Evolutionary conservation across 768 basidiomycete genomes (phyloP).

Genomic region (Termitomyces heimii): DNA sequence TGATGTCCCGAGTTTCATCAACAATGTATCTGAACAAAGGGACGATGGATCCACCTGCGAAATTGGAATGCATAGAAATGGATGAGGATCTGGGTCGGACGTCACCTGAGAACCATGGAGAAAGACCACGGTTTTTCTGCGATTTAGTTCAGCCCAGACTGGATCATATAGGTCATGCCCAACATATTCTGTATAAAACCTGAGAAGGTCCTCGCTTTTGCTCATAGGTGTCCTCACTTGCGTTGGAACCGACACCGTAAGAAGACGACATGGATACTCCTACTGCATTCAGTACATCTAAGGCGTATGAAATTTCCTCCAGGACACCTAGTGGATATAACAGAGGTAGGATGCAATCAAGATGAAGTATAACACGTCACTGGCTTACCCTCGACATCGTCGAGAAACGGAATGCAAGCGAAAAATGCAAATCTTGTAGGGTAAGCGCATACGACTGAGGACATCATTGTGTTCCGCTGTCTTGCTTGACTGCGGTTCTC

Average conservation of each 20-base stretch:
- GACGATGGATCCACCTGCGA: conserved; percentile 42
- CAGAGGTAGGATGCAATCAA: neutral
- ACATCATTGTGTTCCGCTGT: conserved; percentile 40
- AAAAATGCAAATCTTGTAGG: conserved; percentile 65
- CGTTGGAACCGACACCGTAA: conserved; percentile 48
- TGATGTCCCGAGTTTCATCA: conserved; percentile 16
- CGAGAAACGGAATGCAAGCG: conserved; percentile 55
- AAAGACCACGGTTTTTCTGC: conserved; percentile 56
- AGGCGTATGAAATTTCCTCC: conserved; percentile 51
- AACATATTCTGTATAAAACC: conserved; percentile 43
- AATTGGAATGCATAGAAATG: conserved; percentile 61
- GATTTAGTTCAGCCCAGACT: conserved; percentile 67
- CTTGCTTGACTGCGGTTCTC: conserved; percentile 38
- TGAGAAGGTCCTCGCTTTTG: neutral
- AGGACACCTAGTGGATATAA: conserved; percentile 39
- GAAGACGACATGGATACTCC: conserved; percentile 65
- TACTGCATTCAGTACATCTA: conserved; percentile 57
- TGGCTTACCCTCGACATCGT: conserved; percentile 51
- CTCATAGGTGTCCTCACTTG: conserved; percentile 35
- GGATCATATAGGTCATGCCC: conserved; percentile 59
- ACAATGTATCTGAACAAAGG: neutral
- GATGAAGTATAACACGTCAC: neutral
- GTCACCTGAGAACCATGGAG: conserved; percentile 67
- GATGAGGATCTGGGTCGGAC: conserved; percentile 58
- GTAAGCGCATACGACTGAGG: conserved; percentile 40